A percentile compares a stretch with the other conserved stretches of the same genome.
Conservation (phyloP, 1,284 basidiomycete species). For the Tausonia pullulans region DNA sequence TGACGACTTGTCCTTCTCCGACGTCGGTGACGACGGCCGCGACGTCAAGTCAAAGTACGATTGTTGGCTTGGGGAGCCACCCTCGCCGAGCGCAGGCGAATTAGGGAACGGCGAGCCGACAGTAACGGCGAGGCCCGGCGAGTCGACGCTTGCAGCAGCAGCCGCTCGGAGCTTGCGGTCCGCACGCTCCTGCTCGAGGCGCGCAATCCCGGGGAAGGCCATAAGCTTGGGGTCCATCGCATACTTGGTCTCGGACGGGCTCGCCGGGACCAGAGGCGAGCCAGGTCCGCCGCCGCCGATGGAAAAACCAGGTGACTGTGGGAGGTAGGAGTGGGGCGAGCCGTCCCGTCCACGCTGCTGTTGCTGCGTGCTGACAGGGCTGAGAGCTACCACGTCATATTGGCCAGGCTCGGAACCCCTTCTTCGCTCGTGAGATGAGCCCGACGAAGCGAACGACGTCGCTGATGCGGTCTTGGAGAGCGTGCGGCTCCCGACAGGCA, state of each 20-base stretch:
- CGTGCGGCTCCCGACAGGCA: background rate
- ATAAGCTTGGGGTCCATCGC: conserved; percentile 58
- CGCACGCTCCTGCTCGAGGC: conserved; percentile 50
- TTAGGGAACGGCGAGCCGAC: background rate
- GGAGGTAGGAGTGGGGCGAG: background rate
- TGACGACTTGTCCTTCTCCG: conserved; percentile 9
- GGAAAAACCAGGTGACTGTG: background rate
- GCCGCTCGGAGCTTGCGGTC: too few species aligned
- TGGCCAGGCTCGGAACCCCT: background rate
- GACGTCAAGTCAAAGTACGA: conserved; percentile 17
- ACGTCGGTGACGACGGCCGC: conserved; percentile 23
- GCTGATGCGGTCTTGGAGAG: conserved; percentile 1
- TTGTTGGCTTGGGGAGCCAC: conserved; percentile 2
- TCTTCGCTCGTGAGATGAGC: background rate
- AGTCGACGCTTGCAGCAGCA: background rate
- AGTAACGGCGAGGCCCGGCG: background rate
- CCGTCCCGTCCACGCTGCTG: background rate
- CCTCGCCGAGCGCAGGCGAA: background rate
- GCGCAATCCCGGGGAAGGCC: conserved; percentile 74
- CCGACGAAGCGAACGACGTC: background rate
- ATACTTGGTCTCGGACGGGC: conserved; percentile 3
- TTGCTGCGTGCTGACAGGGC: background rate
- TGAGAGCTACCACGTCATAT: background rate
- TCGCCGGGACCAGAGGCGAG: background rate
- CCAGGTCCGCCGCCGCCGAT: background rate